Evolutionary conservation across 495 filamentous ascomycete species (phyloP).

Genomic region (Entonaema liquescens): DNA sequence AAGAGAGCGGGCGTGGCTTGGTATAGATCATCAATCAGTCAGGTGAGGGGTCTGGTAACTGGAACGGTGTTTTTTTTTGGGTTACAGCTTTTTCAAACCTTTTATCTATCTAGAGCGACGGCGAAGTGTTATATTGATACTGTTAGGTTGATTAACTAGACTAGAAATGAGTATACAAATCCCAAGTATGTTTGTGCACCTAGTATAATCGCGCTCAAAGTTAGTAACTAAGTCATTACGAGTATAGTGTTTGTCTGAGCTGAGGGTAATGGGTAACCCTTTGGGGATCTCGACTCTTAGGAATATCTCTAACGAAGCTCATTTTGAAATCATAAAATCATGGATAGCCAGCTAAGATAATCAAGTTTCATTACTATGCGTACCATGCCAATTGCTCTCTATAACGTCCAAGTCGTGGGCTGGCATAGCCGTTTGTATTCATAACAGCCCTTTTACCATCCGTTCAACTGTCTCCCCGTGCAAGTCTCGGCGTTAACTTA

Average conservation of each 20-base stretch:
- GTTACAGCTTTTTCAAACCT: not conserved
- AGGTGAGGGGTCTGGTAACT: not conserved
- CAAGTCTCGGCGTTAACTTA: constrained; percentile 9
- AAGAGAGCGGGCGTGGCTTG: not conserved
- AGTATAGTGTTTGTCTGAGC: not conserved
- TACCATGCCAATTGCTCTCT: constrained; percentile 34
- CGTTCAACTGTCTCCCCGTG: constrained; percentile 23
- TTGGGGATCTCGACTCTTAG: not conserved
- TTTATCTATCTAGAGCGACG: constrained; percentile 2
- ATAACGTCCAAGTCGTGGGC: constrained; percentile 29
- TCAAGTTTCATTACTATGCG: constrained; percentile 38
- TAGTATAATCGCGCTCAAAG: not conserved
- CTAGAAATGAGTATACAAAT: not conserved
- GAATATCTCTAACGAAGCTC: not conserved
- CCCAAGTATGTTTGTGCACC: not conserved
- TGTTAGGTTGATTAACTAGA: not conserved
- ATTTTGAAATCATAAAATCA: not conserved
- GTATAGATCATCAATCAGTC: constrained; percentile 7
- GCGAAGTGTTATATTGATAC: constrained; percentile 1
- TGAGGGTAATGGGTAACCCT: too few relatives aligned
- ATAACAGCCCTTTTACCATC: constrained; percentile 17
- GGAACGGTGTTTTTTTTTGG: not conserved
- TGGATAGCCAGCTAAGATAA: not conserved
- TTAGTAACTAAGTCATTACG: not conserved
- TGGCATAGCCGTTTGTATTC: constrained; percentile 27